Evolutionary conservation across 495 filamentous ascomycete species (phyloP).

Genomic region (Penicillium nucicola): DNA sequence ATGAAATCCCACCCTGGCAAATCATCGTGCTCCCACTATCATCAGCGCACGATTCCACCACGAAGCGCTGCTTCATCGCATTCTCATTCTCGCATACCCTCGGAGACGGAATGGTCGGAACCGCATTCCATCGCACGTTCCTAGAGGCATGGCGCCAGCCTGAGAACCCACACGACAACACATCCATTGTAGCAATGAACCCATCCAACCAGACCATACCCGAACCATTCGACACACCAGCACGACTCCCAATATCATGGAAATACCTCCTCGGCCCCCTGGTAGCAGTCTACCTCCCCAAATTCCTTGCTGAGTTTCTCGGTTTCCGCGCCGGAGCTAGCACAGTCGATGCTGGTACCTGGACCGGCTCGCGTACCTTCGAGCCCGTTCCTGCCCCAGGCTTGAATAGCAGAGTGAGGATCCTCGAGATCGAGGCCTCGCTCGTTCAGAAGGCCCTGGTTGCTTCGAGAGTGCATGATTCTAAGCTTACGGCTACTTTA

Average conservation of each 20-base stretch:
- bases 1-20: constrained; percentile 19
- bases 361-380: constrained; percentile 19
- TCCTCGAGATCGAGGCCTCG: constrained; percentile 19
- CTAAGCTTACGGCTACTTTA: constrained; percentile 19
- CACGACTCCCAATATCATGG: constrained; percentile 26
- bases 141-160: constrained; percentile 9
- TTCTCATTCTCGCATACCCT: constrained; percentile 24
- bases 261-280: constrained; percentile 17
- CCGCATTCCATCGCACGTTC: constrained; percentile 20
- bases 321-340: constrained; percentile 17
- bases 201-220: constrained; percentile 6
- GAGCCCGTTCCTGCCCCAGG: background rate
- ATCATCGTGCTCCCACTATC: constrained; percentile 21
- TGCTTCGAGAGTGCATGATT: constrained; percentile 9
- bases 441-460: constrained; percentile 10
- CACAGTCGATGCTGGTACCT: constrained; percentile 18
- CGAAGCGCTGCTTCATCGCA: constrained; percentile 17
- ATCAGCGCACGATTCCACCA: background rate
- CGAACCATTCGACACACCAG: constrained; percentile 19
- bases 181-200: constrained; percentile 2
- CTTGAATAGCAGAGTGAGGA: constrained; percentile 6
- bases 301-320: constrained; percentile 7
- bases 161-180: background rate
- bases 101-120: constrained; percentile 22
- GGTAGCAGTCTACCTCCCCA: constrained; percentile 13